Evolutionary conservation across 176 grass and related monocot species (phyloP).

Genomic region (Lolium perenne): DNA sequence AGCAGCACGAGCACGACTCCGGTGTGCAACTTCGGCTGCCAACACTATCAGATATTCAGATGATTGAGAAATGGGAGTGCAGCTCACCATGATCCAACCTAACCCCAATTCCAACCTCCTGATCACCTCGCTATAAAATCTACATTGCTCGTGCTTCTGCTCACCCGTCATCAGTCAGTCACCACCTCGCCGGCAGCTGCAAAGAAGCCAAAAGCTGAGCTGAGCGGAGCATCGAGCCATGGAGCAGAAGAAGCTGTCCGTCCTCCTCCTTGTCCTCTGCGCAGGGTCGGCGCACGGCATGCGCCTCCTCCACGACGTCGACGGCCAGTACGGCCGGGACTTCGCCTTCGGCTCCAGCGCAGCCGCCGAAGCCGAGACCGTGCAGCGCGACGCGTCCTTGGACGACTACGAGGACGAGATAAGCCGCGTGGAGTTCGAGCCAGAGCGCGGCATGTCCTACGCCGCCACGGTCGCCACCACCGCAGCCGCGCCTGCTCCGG

Average conservation of each 20-base stretch:
- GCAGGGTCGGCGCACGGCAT: background rate
- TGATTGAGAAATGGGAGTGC: constrained; percentile 13
- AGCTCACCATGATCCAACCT: constrained; percentile 57
- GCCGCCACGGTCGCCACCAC: background rate
- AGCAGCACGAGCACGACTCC: constrained; percentile 39
- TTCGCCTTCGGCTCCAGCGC: constrained; percentile 44
- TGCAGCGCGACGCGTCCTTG: constrained; percentile 20
- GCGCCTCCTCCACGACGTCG: constrained; percentile 46
- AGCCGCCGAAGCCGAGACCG: background rate
- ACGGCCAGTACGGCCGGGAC: constrained; percentile 1
- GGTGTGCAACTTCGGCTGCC: background rate
- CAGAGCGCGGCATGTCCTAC: constrained; percentile 34
- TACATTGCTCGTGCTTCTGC: background rate
- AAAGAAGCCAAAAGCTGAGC: background rate
- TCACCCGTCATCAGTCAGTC: background rate
- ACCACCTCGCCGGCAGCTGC: background rate
- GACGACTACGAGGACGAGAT: constrained; percentile 55
- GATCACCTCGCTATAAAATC: constrained; percentile 8
- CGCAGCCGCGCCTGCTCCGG: background rate
- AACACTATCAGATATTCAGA: background rate
- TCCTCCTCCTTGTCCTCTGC: constrained; percentile 29
- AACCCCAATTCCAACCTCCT: background rate
- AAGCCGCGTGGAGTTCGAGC: constrained; percentile 59
- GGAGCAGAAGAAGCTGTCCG: constrained; percentile 41
- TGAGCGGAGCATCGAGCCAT: constrained; percentile 26